Conservation (phyloP, 768 basidiomycete species). For the Solioccasus polychromus region DNA sequence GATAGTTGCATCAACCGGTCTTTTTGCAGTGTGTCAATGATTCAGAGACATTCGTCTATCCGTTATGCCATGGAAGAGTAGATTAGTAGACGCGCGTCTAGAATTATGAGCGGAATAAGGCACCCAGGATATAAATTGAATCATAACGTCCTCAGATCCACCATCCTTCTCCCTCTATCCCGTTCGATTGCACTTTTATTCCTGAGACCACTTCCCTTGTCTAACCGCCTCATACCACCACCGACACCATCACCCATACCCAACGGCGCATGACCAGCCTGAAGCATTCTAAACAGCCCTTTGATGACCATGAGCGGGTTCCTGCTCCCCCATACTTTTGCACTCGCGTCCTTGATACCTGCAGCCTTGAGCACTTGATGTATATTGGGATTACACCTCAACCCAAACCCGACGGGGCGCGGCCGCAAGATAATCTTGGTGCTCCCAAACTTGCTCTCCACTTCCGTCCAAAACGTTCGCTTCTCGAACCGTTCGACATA, state of each 20-base stretch:
- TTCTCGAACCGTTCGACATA: constrained; percentile 91
- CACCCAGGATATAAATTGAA: background rate
- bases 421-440: constrained; percentile 80
- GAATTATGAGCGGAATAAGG: background rate
- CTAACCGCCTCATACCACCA: constrained; percentile 63
- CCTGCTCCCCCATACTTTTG: constrained; percentile 91
- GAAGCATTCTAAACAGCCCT: constrained; percentile 76
- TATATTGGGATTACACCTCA: constrained; percentile 84
- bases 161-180: constrained; percentile 75
- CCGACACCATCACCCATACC: constrained; percentile 83
- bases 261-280: constrained; percentile 77
- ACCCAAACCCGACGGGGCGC: constrained; percentile 85
- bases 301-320: constrained; percentile 80
- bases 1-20: too few relatives aligned
- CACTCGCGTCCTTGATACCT: constrained; percentile 92
- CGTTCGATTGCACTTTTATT: constrained; percentile 72
- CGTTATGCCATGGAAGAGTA: too few relatives aligned
- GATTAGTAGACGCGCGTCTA: background rate
- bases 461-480: constrained; percentile 92
- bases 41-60: too few relatives aligned
- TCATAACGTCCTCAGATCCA: constrained; percentile 57
- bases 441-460: constrained; percentile 80
- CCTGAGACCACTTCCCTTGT: constrained; percentile 74
- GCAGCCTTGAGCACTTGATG: constrained; percentile 91
- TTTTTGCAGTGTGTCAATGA: too few relatives aligned